A percentile compares a stretch with the other conserved stretches of the same genome.
phyloP scores from a whole-genome alignment of 139 green algal genomes.

The Yamagishiella unicocca region DNA sequence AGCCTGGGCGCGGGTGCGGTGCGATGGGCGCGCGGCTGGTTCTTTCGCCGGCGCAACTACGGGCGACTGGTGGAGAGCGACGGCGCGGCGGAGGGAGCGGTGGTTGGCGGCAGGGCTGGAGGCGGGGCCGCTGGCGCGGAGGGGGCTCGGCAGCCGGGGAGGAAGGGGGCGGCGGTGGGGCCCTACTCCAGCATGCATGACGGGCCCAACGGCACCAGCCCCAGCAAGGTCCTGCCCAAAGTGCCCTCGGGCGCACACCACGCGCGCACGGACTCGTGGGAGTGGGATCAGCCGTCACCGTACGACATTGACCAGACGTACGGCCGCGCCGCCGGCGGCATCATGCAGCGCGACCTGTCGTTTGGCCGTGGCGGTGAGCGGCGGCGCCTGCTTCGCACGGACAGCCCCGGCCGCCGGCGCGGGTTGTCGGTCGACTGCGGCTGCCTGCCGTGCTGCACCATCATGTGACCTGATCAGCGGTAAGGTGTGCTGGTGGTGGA shows the following conservation, averaged over 20 bases:
- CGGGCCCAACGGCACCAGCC: constrained; percentile 4
- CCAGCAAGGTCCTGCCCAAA: constrained; percentile 5
- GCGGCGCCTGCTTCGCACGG: constrained; percentile 9
- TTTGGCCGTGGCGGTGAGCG: constrained; percentile 13
- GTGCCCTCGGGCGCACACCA: background rate
- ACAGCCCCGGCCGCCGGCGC: constrained; percentile 21
- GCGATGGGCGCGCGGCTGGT: constrained; percentile 22
- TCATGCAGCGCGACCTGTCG: constrained; percentile 12
- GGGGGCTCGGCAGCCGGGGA: background rate
- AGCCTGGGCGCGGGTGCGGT: constrained; percentile 15
- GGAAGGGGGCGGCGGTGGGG: background rate
- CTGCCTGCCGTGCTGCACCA: constrained; percentile 34
- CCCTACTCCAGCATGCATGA: background rate
- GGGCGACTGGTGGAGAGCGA: constrained; percentile 17
- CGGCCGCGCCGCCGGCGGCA: background rate
- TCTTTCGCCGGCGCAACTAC: constrained; percentile 43
- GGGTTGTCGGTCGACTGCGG: background rate
- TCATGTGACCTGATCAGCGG: constrained; percentile 28
- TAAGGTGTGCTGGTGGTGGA: too few species aligned
- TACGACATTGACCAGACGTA: constrained; percentile 34
- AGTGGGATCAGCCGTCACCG: constrained; percentile 22
- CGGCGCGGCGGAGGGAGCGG: background rate
- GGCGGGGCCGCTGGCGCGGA: background rate
- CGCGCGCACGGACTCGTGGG: constrained; percentile 10
- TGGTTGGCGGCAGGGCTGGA: background rate